Percentiles rank a stretch among this genome's conserved stretches.
phyloP scores from a whole-genome alignment of 2,329 filamentous ascomycete genomes.

The Mycosphaerelloides madeirae region DNA sequence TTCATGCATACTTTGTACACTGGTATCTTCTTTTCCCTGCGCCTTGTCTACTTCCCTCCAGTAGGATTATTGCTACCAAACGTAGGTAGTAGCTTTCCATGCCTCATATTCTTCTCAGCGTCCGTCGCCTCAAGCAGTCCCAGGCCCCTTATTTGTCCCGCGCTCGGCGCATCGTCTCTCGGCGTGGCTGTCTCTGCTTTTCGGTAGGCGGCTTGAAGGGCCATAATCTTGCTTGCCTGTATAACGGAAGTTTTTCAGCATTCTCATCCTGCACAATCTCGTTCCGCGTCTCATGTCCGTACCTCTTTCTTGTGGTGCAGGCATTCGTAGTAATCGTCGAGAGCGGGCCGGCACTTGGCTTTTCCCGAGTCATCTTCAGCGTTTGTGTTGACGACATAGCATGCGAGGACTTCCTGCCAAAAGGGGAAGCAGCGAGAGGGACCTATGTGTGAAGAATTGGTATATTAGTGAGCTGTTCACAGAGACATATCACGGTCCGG shows the following conservation, averaged over 20 bases:
- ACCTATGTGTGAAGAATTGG: slow-evolving; percentile 41
- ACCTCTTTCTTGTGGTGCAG: slow-evolving; percentile 99
- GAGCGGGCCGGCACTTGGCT: slow-evolving; percentile 75
- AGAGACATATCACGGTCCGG: background rate
- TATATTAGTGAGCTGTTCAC: background rate
- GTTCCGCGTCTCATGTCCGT: slow-evolving; percentile 24
- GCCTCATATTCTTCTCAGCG: slow-evolving; percentile 59
- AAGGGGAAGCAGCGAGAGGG: slow-evolving; percentile 91
- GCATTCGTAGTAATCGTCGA: slow-evolving; percentile 99
- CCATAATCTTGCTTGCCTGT: slow-evolving; percentile 71
- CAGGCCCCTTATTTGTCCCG: slow-evolving; percentile 80
- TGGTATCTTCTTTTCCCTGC: background rate
- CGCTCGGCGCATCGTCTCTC: slow-evolving; percentile 74
- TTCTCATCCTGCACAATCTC: background rate
- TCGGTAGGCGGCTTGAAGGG: slow-evolving; percentile 79
- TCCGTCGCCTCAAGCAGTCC: slow-evolving; percentile 74
- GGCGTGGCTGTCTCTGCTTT: slow-evolving; percentile 70
- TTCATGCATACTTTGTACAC: background rate
- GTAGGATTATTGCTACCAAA: slow-evolving; percentile 23
- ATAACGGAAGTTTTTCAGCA: background rate
- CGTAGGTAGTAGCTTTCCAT: slow-evolving; percentile 39
- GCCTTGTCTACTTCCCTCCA: slow-evolving; percentile 8
- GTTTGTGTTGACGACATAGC: slow-evolving; percentile 91
- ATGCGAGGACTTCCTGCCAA: slow-evolving; percentile 98
- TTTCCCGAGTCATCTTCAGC: slow-evolving; percentile 74